These are phyloP conservation scores for Phoenix dactylifera DNA, from an alignment of 176 grass and related monocot species.

Conservation along the genomic window DNA sequence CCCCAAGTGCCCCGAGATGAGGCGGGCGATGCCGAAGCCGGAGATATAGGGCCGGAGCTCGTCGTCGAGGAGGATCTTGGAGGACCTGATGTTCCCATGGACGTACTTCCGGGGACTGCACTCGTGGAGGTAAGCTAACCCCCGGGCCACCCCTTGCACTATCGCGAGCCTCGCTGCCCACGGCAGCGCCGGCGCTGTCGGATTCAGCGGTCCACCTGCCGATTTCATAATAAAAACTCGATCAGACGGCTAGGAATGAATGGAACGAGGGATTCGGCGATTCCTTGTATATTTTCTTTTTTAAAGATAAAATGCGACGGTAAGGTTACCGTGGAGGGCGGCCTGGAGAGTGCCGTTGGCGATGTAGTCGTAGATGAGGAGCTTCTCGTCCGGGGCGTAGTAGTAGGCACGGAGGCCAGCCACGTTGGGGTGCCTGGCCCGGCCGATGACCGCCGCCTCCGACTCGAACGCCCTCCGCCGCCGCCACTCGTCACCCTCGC, in stretches of 20 bases:
- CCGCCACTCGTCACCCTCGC: slow-evolving; percentile 37
- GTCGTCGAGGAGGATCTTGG: slow-evolving; percentile 92
- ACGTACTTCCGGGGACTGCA: slow-evolving; percentile 84
- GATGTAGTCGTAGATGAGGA: slow-evolving; percentile 94
- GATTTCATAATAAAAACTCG: neutral
- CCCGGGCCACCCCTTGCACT: slow-evolving; percentile 62
- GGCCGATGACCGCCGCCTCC: slow-evolving; percentile 57
- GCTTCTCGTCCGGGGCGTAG: slow-evolving; percentile 89
- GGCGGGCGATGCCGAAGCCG: slow-evolving; percentile 74
- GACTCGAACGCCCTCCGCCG: slow-evolving; percentile 68
- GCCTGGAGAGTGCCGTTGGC: slow-evolving; percentile 83
- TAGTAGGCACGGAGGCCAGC: slow-evolving; percentile 87
- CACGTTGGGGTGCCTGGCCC: slow-evolving; percentile 66
- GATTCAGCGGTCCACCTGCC: slow-evolving; percentile 55
- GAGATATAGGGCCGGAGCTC: slow-evolving; percentile 64
- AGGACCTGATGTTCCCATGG: slow-evolving; percentile 75
- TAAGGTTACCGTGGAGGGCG: slow-evolving; percentile 56
- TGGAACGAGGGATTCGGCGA: neutral
- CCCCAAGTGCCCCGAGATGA: slow-evolving; percentile 37
- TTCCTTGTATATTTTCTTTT: no score
- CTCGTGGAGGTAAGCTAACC: slow-evolving; percentile 73
- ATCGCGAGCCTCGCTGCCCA: slow-evolving; percentile 64
- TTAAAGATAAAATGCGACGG: neutral
- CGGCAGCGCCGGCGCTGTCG: slow-evolving; percentile 35
- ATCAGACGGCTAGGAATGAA: neutral